Percentiles rank a stretch among this genome's conserved stretches.
Conservation (phyloP, 306 rosid species). For the Vicia villosa region DNA sequence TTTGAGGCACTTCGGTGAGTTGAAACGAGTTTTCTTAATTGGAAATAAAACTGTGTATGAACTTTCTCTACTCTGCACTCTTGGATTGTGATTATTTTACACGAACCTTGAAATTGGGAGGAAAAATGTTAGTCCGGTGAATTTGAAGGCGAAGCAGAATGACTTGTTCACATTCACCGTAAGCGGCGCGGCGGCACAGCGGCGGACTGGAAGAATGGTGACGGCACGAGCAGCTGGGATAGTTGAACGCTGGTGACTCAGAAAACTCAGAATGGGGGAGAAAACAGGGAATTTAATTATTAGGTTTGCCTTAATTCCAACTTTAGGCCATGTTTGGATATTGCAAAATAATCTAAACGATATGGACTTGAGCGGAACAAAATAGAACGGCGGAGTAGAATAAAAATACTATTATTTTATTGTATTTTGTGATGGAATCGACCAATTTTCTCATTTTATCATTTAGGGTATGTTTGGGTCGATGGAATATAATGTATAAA, state of each 20-base stretch:
- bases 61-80: not conserved
- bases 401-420: too few species aligned
- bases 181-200: not conserved
- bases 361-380: too few species aligned
- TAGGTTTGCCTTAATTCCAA: too few species aligned
- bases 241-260: not conserved
- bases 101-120: not conserved
- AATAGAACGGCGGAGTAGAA: too few species aligned
- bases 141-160: not conserved
- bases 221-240: not conserved
- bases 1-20: not conserved
- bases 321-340: too few species aligned
- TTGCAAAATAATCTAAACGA: too few species aligned
- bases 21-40: not conserved
- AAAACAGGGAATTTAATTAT: too few species aligned
- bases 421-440: too few species aligned
- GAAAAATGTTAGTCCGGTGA: not conserved
- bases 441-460: too few species aligned
- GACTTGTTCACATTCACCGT: not conserved
- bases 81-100: not conserved
- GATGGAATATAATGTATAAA: too few species aligned
- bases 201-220: not conserved
- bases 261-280: not conserved
- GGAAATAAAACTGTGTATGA: constrained; percentile 2
- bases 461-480: too few species aligned